These are phyloP conservation scores for Amanita brunnescens DNA, from an alignment of 768 basidiomycete genomes.

Conservation along the genomic window DNA sequence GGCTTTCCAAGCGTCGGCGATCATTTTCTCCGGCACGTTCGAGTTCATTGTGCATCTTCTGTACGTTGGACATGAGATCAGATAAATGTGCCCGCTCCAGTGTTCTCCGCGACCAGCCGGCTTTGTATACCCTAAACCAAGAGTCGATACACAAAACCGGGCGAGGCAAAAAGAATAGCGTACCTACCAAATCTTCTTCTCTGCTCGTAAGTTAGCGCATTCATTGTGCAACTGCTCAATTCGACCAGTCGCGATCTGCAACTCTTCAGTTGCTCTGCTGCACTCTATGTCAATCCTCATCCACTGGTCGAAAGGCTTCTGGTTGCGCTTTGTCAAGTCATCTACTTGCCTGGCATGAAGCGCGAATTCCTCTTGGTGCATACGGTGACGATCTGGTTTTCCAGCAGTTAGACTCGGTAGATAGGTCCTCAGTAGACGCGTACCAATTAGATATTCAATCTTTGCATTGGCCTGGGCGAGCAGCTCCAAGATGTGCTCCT, in stretches of 20 bases:
- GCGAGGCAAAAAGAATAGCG: slow-evolving; percentile 10
- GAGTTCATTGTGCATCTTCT: slow-evolving; percentile 83
- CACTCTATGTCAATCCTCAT: slow-evolving; percentile 70
- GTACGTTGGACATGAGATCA: slow-evolving; percentile 83
- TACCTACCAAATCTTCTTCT: slow-evolving; percentile 93
- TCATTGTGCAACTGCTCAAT: slow-evolving; percentile 81
- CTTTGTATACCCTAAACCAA: slow-evolving; percentile 59
- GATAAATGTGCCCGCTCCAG: slow-evolving; percentile 79
- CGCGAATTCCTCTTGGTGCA: slow-evolving; percentile 59
- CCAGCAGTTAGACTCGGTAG: neutral
- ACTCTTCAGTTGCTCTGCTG: slow-evolving; percentile 58
- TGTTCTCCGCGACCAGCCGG: slow-evolving; percentile 80
- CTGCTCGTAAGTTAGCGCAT: slow-evolving; percentile 79
- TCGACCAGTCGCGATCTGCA: slow-evolving; percentile 46
- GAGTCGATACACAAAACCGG: slow-evolving; percentile 5
- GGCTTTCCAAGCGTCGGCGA: slow-evolving; percentile 68
- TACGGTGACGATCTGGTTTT: slow-evolving; percentile 53
- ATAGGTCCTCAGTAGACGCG: slow-evolving; percentile 16
- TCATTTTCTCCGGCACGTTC: slow-evolving; percentile 82
- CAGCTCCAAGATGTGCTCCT: slow-evolving; percentile 50
- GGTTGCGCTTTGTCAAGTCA: slow-evolving; percentile 57
- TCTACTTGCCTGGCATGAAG: slow-evolving; percentile 60
- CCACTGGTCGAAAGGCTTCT: slow-evolving; percentile 65
- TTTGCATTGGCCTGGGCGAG: slow-evolving; percentile 83
- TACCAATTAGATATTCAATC: slow-evolving; percentile 70